A percentile compares a stretch with the other conserved stretches of the same genome.
phyloP scores from a whole-genome alignment of 805 yeast genomes.

The Hanseniaspora valbyensis region DNA sequence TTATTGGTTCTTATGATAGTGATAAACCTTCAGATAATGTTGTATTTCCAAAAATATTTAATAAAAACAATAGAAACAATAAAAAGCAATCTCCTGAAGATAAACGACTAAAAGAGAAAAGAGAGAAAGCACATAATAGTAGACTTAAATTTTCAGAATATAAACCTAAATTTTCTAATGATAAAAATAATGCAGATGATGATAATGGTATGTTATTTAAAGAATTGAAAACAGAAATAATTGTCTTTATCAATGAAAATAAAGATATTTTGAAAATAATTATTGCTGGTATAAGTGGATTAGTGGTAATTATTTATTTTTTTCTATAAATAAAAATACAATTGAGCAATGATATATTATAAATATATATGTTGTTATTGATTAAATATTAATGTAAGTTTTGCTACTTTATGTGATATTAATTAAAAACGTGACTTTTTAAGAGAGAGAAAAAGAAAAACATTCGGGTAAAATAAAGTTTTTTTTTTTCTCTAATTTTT shows the following conservation, averaged over 20 bases:
- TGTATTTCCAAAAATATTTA: slow-evolving; percentile 47
- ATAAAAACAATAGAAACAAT: slow-evolving; percentile 37
- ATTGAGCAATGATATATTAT: no score
- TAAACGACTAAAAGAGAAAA: slow-evolving; percentile 32
- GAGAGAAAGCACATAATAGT: slow-evolving; percentile 19
- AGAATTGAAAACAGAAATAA: background rate
- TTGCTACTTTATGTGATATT: no score
- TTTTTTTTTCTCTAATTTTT: no score
- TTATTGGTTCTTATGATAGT: slow-evolving; percentile 20
- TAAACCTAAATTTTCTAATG: slow-evolving; percentile 23
- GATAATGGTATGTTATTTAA: slow-evolving; percentile 1
- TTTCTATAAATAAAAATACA: slow-evolving; percentile 1
- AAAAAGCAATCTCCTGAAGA: slow-evolving; percentile 56
- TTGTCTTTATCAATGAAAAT: slow-evolving; percentile 21
- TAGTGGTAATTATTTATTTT: slow-evolving; percentile 14
- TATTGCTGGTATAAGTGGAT: slow-evolving; percentile 19
- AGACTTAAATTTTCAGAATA: slow-evolving; percentile 24
- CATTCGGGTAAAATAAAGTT: no score
- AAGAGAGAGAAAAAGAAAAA: no score
- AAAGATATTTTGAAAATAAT: slow-evolving; percentile 19
- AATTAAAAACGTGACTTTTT: no score
- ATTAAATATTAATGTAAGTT: no score
- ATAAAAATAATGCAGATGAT: background rate
- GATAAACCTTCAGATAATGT: slow-evolving; percentile 28
- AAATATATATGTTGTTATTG: no score